phyloP scores from a whole-genome alignment of 2,329 filamentous ascomycete species.

The Diaporthe eres region DNA sequence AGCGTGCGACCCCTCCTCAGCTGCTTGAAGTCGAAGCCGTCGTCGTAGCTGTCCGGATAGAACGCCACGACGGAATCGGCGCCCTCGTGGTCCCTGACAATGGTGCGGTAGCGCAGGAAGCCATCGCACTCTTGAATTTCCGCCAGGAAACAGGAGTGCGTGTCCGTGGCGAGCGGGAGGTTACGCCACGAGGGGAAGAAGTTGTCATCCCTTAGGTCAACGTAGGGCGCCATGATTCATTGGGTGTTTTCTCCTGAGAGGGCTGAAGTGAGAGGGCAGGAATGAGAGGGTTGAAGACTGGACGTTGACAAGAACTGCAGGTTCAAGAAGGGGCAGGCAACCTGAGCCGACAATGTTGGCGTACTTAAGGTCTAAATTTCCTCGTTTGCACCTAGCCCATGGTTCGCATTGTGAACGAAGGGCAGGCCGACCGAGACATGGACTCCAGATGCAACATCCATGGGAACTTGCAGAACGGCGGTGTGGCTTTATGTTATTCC shows the following conservation, averaged over 20 bases:
- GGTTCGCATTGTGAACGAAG: not conserved
- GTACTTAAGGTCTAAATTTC: not conserved
- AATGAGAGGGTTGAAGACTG: not conserved
- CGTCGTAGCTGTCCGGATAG: conserved; percentile 42
- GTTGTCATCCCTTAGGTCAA: not conserved
- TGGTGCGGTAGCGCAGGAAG: conserved; percentile 40
- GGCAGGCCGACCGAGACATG: not conserved
- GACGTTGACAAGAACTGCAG: not conserved
- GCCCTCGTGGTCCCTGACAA: conserved; percentile 43
- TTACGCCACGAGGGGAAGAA: not conserved
- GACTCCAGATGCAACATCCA: not conserved
- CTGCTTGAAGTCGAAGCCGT: conserved; percentile 41
- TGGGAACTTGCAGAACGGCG: not conserved
- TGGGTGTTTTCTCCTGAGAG: not conserved
- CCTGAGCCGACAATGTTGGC: not conserved
- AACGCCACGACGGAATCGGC: conserved; percentile 41
- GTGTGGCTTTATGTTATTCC: not conserved
- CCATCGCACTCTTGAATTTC: conserved; percentile 48
- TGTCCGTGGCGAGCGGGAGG: not conserved
- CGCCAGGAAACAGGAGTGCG: conserved; percentile 59
- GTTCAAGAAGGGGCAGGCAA: not conserved
- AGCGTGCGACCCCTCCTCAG: conserved; percentile 45
- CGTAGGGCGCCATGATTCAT: not conserved
- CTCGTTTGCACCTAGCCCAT: not conserved
- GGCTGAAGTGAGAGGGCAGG: not conserved